Evolutionary conservation across 306 rosid genomes (phyloP).

Genomic region (Amphicarpaea edgeworthii): DNA sequence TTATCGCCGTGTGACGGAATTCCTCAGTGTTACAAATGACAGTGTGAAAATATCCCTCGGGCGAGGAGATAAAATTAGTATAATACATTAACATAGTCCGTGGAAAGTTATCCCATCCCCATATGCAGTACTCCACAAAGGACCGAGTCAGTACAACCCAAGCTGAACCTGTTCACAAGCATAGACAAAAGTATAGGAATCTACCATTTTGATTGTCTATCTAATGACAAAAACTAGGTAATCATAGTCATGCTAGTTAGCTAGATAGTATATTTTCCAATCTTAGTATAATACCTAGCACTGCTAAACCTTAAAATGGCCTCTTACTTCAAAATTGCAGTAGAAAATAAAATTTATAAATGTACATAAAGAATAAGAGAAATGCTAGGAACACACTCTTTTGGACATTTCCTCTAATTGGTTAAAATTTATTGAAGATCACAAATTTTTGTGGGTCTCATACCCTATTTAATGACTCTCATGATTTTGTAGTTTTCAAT

Average conservation of each 20-base stretch:
- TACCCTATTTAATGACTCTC: no score
- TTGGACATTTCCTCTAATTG: no score
- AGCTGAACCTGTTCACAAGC: conserved; percentile 80
- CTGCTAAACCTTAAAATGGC: conserved; percentile 19
- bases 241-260: no score
- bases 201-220: conserved; percentile 8
- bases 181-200: conserved; percentile 41
- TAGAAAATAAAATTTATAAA: conserved; percentile 14
- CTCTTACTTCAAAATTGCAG: not conserved
- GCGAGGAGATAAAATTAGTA: conserved; percentile 89
- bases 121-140: conserved; percentile 87
- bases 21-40: conserved; percentile 81
- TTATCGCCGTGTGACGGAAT: conserved; percentile 67
- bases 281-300: conserved; percentile 22
- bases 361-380: not conserved
- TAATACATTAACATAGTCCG: conserved; percentile 89
- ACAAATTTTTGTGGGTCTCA: no score
- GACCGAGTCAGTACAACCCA: conserved; percentile 89
- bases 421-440: no score
- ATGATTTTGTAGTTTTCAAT: no score
- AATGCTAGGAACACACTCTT: no score
- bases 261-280: no score
- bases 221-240: no score
- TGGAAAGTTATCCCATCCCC: conserved; percentile 99
- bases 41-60: conserved; percentile 91